phyloP scores from a whole-genome alignment of 495 filamentous ascomycete species.

The Tirmania nivea region DNA sequence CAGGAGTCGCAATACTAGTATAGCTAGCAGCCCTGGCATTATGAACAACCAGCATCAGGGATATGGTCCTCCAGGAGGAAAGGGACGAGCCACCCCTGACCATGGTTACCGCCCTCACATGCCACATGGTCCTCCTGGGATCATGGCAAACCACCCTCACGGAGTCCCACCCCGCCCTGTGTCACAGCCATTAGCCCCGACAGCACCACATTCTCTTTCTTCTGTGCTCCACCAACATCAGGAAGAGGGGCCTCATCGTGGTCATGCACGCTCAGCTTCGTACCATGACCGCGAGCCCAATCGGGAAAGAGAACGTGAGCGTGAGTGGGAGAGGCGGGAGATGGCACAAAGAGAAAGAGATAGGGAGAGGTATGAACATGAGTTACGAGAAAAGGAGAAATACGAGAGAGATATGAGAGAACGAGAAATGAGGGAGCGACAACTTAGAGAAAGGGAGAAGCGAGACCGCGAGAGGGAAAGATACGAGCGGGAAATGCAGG shows the following conservation, averaged over 20 bases:
- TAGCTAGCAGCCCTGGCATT: neutral
- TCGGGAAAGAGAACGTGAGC: conserved; percentile 7
- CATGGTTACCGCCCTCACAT: neutral
- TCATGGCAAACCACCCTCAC: neutral
- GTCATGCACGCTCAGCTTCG: conserved; percentile 5
- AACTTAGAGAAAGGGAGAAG: too few relatives aligned
- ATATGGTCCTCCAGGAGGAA: neutral
- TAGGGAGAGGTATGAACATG: neutral
- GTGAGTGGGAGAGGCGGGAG: conserved; percentile 2
- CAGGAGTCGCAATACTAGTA: conserved; percentile 20
- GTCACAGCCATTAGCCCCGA: conserved; percentile 7
- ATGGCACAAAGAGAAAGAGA: neutral
- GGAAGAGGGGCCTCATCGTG: conserved; percentile 1
- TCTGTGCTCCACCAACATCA: conserved; percentile 13
- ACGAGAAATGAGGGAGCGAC: conserved; percentile 5
- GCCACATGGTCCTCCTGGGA: neutral
- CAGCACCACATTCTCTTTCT: conserved; percentile 5
- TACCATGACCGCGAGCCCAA: conserved; percentile 6
- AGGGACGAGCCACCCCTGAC: neutral
- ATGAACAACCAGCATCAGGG: neutral
- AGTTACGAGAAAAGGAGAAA: conserved; percentile 24
- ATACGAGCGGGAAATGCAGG: neutral
- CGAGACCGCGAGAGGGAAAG: conserved; percentile 9
- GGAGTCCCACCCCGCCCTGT: conserved; percentile 11
- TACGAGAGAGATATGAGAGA: conserved; percentile 20